Conservation (phyloP, 768 basidiomycete genomes). For the Grammothele lineata region DNA sequence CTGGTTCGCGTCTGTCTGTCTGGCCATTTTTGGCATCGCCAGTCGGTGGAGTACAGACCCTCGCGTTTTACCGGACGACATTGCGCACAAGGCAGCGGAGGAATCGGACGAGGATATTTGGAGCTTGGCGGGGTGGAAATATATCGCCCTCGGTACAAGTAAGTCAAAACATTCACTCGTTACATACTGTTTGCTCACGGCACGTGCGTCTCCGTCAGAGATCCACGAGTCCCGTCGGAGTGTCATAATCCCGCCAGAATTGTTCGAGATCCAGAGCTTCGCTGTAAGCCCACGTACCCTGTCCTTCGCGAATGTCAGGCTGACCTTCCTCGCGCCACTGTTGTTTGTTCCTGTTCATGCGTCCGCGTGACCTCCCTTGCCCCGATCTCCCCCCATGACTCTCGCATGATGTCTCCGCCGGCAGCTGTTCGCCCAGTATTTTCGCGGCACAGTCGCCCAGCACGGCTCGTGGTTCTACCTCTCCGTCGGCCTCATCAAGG, state of each 20-base stretch:
- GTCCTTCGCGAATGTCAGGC: too few species aligned
- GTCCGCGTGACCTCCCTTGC: neutral
- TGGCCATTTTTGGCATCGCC: slow-evolving; percentile 26
- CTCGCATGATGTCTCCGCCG: neutral
- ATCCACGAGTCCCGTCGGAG: slow-evolving; percentile 47
- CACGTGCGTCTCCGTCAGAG: slow-evolving; percentile 31
- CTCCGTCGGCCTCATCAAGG: slow-evolving; percentile 42
- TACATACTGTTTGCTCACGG: too few species aligned
- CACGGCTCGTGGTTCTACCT: slow-evolving; percentile 44
- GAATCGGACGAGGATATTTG: slow-evolving; percentile 38
- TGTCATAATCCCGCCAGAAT: slow-evolving; percentile 49
- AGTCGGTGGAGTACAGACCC: slow-evolving; percentile 26
- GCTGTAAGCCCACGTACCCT: too few species aligned
- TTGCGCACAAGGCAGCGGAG: slow-evolving; percentile 15
- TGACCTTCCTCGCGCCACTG: too few species aligned
- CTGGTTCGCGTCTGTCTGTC: slow-evolving; percentile 28
- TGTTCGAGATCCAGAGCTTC: slow-evolving; percentile 63
- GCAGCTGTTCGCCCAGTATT: slow-evolving; percentile 45
- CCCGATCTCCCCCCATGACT: neutral
- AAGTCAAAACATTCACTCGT: slow-evolving; percentile 18
- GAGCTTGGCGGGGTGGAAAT: slow-evolving; percentile 57
- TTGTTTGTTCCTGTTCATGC: slow-evolving; percentile 1
- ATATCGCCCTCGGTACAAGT: slow-evolving; percentile 55
- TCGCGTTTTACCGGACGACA: slow-evolving; percentile 20
- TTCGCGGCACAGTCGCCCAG: slow-evolving; percentile 43